phyloP scores from a whole-genome alignment of 805 yeast genomes.

The Kodamaea hsintzibuensis region DNA sequence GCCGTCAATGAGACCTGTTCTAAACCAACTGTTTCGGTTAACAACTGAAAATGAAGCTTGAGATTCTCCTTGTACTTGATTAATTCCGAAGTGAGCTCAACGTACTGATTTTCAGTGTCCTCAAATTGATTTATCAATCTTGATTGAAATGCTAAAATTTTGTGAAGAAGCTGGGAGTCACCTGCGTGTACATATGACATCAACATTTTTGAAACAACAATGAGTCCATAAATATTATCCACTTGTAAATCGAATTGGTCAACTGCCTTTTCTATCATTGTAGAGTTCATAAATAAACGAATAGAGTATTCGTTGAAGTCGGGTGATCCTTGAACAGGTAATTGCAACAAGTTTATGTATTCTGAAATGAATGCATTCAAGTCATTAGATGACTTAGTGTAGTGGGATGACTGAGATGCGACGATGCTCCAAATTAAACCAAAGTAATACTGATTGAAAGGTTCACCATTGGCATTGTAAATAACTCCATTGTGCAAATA shows the following conservation, averaged over 20 bases:
- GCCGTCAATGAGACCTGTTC: constrained; percentile 9
- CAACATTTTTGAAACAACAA: constrained; percentile 23
- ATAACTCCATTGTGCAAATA: constrained; percentile 31
- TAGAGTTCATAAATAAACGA: constrained; percentile 29
- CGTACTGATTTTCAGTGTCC: constrained; percentile 39
- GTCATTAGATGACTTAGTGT: constrained; percentile 17
- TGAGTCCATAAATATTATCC: constrained; percentile 36
- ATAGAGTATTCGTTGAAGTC: constrained; percentile 15
- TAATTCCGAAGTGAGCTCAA: constrained; percentile 22
- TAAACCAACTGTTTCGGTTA: constrained; percentile 8
- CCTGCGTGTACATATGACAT: constrained; percentile 16
- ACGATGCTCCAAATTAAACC: constrained; percentile 33
- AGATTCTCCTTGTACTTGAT: constrained; percentile 11
- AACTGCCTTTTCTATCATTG: constrained; percentile 27
- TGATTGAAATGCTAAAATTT: constrained; percentile 30
- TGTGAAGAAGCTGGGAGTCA: constrained; percentile 14
- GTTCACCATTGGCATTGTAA: constrained; percentile 17
- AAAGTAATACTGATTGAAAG: constrained; percentile 27
- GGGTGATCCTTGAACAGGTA: constrained; percentile 3
- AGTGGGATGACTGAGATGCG: constrained; percentile 35
- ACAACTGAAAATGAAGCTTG: constrained; percentile 12
- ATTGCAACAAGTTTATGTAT: constrained; percentile 20
- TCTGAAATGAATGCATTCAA: constrained; percentile 35
- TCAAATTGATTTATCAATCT: constrained; percentile 36
- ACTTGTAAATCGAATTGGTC: constrained; percentile 24